Conservation (phyloP, 768 basidiomycete species). For the Nidula microcarpa region DNA sequence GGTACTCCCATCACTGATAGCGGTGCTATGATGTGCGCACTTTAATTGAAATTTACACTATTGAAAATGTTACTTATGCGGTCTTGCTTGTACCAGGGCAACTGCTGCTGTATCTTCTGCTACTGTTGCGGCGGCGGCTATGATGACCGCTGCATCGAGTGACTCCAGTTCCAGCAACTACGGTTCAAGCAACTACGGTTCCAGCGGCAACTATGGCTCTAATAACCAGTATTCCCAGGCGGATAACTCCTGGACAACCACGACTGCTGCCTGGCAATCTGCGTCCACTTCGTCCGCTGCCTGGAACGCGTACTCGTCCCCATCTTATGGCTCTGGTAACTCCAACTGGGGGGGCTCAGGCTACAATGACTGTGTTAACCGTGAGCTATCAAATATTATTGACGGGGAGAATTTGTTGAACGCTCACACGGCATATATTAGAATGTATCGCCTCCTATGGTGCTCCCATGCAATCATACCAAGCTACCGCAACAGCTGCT, state of each 20-base stretch:
- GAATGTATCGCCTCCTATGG: constrained; percentile 70
- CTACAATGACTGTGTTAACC: constrained; percentile 69
- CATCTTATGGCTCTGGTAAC: constrained; percentile 62
- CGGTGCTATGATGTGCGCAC: constrained; percentile 26
- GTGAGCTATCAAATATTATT: constrained; percentile 33
- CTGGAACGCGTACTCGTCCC: constrained; percentile 28
- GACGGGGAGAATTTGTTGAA: background rate
- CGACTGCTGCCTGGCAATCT: constrained; percentile 1
- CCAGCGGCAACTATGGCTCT: constrained; percentile 11
- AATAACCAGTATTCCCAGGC: background rate
- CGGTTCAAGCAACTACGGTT: constrained; percentile 13
- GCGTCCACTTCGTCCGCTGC: constrained; percentile 18
- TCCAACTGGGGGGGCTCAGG: constrained; percentile 52
- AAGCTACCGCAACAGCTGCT: constrained; percentile 27
- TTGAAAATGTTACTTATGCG: background rate
- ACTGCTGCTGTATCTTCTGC: constrained; percentile 9
- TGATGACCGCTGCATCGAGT: constrained; percentile 5
- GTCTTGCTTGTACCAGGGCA: constrained; percentile 9
- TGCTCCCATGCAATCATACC: constrained; percentile 24
- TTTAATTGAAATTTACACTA: background rate
- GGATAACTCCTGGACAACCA: constrained; percentile 4
- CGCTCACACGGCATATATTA: constrained; percentile 14
- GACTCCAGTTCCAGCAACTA: constrained; percentile 15
- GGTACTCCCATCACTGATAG: constrained; percentile 41
- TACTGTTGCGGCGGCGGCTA: constrained; percentile 10